A percentile compares a stretch with the other conserved stretches of the same genome.
phyloP scores from a whole-genome alignment of 805 yeast genomes.

The Candida verbasci region DNA sequence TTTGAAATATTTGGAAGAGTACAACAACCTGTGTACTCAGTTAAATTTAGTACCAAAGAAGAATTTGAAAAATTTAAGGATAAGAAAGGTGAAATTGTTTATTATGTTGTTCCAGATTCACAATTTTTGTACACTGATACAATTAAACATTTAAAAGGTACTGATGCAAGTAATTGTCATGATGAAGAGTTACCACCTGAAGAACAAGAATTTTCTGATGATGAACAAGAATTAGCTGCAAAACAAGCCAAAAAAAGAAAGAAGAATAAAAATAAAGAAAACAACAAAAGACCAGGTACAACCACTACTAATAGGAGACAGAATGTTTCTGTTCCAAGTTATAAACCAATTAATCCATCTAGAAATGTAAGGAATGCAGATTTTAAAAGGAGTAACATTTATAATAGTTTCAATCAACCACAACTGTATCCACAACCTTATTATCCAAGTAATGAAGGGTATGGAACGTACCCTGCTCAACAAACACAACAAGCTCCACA shows the following conservation, averaged over 20 bases:
- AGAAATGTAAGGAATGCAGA: slow-evolving; percentile 1
- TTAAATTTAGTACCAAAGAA: slow-evolving; percentile 55
- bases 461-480: slow-evolving; percentile 3
- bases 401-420: neutral
- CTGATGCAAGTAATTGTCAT: slow-evolving; percentile 91
- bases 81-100: slow-evolving; percentile 55
- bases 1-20: slow-evolving; percentile 90
- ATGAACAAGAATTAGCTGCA: slow-evolving; percentile 75
- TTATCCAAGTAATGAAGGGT: slow-evolving; percentile 7
- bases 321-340: slow-evolving; percentile 7
- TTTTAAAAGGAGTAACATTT: slow-evolving; percentile 1
- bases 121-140: slow-evolving; percentile 73
- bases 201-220: slow-evolving; percentile 94
- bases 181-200: slow-evolving; percentile 93
- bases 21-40: slow-evolving; percentile 74
- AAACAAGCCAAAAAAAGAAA: slow-evolving; percentile 62
- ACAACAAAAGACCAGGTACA: slow-evolving; percentile 9
- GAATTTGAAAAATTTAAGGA: slow-evolving; percentile 44
- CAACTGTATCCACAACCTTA: slow-evolving; percentile 13
- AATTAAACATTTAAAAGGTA: slow-evolving; percentile 70
- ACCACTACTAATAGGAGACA: slow-evolving; percentile 11
- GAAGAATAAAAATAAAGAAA: slow-evolving; percentile 36
- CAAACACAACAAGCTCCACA: slow-evolving; percentile 4
- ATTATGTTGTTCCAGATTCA: slow-evolving; percentile 76
- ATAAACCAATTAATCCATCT: slow-evolving; percentile 8